Base-by-base conservation (phyloP, 768 basidiomycete species). In the Krasilnikovozyma curviuscula region DNA sequence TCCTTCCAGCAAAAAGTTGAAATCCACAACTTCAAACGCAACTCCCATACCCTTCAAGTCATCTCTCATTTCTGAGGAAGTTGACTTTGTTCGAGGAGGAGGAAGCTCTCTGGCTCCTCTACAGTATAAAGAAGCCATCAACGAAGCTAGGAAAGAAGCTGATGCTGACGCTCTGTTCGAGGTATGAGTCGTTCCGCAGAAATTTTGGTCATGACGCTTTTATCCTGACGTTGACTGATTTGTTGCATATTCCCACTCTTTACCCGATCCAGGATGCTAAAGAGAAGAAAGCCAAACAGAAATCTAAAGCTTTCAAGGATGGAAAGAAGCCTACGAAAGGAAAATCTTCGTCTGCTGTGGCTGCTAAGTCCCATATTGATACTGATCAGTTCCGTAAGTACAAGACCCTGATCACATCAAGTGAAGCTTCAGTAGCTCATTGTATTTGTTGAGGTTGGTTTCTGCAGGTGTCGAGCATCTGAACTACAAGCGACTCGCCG, bases 61-160 rank as follows among this genome's bases (percentile, higher is more conserved):
- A 5, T 54, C 59, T 13, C 52, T 66, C 21, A 53, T 61, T 34
- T 51, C 57, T 42, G 65, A 85, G 32, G 86, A 89, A 58, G 73
- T 84, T 42, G 85, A 89, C 64, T 98, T 97, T 65, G 89, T 89
- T 49, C 77, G 91, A 56, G 93, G 91, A 24, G 91, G 91, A 24
- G 91, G 91, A 44, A 82, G 85, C 1, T 73, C 69, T 28, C 73
- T 91, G 56, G 93, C 89, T 18, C 79, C 86, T 28, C 67, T 84
- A 7, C 89, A 98, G 63, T 78, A 86, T 46, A 88, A 89, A 65
- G 68, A 77, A 45, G 75, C 84, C 30, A 75, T 79, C 44, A 77
- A 80, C 21, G 91, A 97, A 63, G 91, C 77, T 5, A 68, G 75
- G 8, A 76, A 77, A 60, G 88, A 93, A 62, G 86, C 83, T 0